Evolutionary conservation across 495 filamentous ascomycete genomes (phyloP).

Genomic region (Hypoxylon intermedium): DNA sequence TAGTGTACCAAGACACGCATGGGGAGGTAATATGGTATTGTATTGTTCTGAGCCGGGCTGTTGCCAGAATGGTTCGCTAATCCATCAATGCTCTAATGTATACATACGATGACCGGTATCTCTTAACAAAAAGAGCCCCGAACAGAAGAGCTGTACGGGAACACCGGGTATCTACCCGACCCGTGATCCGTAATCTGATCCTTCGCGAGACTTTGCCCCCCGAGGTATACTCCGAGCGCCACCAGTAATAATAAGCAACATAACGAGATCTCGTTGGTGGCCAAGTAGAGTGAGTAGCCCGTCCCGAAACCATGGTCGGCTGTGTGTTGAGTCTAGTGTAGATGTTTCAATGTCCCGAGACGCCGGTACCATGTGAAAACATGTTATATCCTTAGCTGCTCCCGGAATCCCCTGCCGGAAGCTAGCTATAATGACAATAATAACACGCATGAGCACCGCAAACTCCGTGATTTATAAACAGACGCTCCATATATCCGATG

Average conservation of each 20-base stretch:
- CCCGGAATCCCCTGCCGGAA: constrained; percentile 14
- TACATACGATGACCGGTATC: background rate
- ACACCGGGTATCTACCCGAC: constrained; percentile 16
- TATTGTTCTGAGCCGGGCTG: constrained; percentile 9
- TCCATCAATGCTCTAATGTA: too few species aligned
- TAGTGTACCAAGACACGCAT: too few species aligned
- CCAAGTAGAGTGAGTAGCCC: constrained; percentile 4
- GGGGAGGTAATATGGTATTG: background rate
- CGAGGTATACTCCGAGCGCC: constrained; percentile 2
- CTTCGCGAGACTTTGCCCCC: background rate
- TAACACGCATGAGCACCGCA: constrained; percentile 23
- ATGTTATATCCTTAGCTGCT: constrained; percentile 6
- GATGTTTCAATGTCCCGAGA: constrained; percentile 16
- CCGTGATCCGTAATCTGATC: constrained; percentile 1
- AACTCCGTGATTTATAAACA: constrained; percentile 26
- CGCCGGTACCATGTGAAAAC: constrained; percentile 32
- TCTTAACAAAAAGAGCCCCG: constrained; percentile 12
- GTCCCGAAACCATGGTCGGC: constrained; percentile 19
- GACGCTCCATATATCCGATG: constrained; percentile 13
- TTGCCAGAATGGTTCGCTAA: background rate
- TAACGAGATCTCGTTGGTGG: background rate
- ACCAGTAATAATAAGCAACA: background rate
- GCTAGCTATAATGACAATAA: constrained; percentile 18
- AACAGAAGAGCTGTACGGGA: constrained; percentile 8
- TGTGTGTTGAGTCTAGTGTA: background rate